These are phyloP conservation scores for Capsella bursapastoris DNA, from an alignment of 345 rosid genomes.

Conservation along the genomic window DNA sequence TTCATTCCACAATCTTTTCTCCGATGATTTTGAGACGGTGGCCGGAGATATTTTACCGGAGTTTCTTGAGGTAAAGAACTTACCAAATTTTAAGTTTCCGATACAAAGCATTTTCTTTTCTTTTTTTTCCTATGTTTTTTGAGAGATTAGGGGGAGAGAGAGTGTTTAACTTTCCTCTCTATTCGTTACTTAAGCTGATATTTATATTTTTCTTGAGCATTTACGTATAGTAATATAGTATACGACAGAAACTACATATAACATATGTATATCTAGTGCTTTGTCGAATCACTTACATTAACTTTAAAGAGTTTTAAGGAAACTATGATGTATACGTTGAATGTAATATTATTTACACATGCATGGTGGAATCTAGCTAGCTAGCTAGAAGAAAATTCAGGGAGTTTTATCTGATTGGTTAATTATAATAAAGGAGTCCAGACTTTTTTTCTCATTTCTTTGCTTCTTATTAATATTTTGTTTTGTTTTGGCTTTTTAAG, in stretches of 20 bases:
- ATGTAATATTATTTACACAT: neutral
- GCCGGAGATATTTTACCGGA: neutral
- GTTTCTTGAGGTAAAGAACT: neutral
- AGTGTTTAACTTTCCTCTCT: neutral
- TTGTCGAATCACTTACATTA: neutral
- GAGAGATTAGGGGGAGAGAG: neutral
- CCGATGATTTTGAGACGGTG: slow-evolving; percentile 7
- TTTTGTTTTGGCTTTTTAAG: neutral
- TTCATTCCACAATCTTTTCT: slow-evolving; percentile 27
- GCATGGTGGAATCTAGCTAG: slow-evolving; percentile 11
- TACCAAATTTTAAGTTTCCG: neutral
- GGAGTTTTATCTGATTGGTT: neutral
- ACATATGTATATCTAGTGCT: neutral
- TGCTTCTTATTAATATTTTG: neutral
- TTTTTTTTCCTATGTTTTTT: neutral
- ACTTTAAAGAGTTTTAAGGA: neutral
- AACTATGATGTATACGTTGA: neutral
- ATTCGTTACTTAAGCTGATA: neutral
- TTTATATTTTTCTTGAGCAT: neutral
- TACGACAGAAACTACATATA: neutral
- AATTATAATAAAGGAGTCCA: neutral
- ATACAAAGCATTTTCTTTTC: neutral
- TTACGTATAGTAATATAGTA: neutral
- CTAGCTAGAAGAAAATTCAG: neutral
- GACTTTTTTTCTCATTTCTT: neutral